Base-by-base conservation (phyloP, 2,329 filamentous ascomycete genomes). In the Dactylonectria macrodidyma region DNA sequence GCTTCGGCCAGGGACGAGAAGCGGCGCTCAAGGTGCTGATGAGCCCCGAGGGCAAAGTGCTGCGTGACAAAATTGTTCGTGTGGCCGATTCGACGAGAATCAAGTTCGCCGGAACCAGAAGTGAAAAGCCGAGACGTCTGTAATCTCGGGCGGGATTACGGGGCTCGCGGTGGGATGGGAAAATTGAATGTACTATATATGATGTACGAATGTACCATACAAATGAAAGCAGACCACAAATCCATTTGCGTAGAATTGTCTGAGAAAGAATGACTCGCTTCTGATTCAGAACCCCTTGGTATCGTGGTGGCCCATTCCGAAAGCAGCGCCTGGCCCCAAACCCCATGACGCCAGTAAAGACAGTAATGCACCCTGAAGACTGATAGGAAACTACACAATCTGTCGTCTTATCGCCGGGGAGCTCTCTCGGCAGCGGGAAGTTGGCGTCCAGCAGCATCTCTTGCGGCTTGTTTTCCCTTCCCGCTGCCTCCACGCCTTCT, bases 81-180 rank as follows among this genome's bases (percentile, higher is more conserved):
- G 92, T 99, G 68, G 91, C 93, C 36, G 96, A 99, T 83, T 87
- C 90, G 47, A 98, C 95, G 62, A 92, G 92, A 77, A 82, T 98
- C 81, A 99, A 99, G 86, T 97, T 98, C 86, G 96, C 95, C 83
- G 97, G 96, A 78, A 94, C 93, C 46, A 93, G 95, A 82, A 95
- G 94, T 85, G 89, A 88, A 81, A 93, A 91, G 80, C 92, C 91
- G 46, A 95, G 95, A 83, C 92, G 96, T 84, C 83, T 98, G 84
- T 84, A 81, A 64, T 59, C 56, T 51, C 30, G 71, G 58, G 46
- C 62, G 36, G 47, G 36, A 47, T 54, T 56, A 59, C 56, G 33
- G 60, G 51, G 68, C 64, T 63, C 63, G 60, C 56, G 59, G 61
- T 65, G 59, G 58, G 55, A 62, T 65, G 58, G 58, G 66, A 68